Conservation (phyloP, 2,329 filamentous ascomycete species). For the Sporothrix variecibatus region DNA sequence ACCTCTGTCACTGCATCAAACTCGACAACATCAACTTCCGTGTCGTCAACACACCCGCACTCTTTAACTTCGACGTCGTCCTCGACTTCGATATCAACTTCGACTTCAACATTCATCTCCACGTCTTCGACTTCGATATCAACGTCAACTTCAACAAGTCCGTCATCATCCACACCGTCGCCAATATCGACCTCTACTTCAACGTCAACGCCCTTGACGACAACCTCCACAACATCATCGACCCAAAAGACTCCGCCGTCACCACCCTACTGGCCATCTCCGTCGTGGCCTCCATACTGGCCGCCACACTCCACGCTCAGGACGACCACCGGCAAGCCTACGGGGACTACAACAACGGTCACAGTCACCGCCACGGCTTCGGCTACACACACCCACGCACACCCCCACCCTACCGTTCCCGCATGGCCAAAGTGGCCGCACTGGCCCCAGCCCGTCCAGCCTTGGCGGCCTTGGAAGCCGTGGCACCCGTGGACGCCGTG, state of each 20-base stretch:
- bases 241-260: neutral
- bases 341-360: neutral
- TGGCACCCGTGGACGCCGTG: neutral
- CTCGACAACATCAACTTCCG: neutral
- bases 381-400: neutral
- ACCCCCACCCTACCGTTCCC: neutral
- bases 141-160: neutral
- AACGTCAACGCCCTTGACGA: neutral
- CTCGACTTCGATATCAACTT: neutral
- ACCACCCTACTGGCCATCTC: neutral
- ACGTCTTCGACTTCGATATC: neutral
- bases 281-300: neutral
- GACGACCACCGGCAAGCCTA: neutral
- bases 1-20: neutral
- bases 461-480: neutral
- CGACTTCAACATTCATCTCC: neutral
- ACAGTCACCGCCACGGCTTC: neutral
- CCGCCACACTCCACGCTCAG: neutral
- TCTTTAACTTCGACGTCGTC: too few species aligned
- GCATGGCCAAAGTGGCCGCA: constrained; percentile 4
- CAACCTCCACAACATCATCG: neutral
- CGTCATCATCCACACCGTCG: neutral
- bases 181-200: neutral
- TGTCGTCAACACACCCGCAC: neutral
- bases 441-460: neutral